phyloP scores from a whole-genome alignment of 2,329 filamentous ascomycete genomes.

The Raffaelea arxii region DNA sequence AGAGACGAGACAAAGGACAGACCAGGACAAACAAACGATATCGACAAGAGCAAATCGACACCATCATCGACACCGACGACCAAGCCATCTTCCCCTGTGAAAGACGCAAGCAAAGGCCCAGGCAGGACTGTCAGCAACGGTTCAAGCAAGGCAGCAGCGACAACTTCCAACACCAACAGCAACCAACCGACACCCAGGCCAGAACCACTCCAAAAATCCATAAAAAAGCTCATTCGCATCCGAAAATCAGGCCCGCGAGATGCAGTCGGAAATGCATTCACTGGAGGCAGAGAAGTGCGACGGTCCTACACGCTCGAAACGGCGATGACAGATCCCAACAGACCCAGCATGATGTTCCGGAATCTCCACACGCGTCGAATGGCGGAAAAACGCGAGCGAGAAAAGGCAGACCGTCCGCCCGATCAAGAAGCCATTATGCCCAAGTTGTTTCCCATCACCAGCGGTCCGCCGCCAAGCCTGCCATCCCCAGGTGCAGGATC shows the following conservation, averaged over 20 bases:
- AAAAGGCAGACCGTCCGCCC: slow-evolving; percentile 31
- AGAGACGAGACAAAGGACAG: too few species aligned
- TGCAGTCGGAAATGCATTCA: slow-evolving; percentile 33
- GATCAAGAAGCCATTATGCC: slow-evolving; percentile 19
- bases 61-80: too few species aligned
- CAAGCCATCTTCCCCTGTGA: slow-evolving; percentile 1
- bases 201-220: too few species aligned
- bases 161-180: too few species aligned
- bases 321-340: slow-evolving; percentile 29
- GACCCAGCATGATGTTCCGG: slow-evolving; percentile 29
- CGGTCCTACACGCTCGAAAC: slow-evolving; percentile 25
- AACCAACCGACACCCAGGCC: too few species aligned
- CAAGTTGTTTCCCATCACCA: slow-evolving; percentile 19
- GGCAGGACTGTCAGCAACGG: too few species aligned
- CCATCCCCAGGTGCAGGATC: neutral
- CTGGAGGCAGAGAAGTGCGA: slow-evolving; percentile 29
- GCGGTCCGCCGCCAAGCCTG: slow-evolving; percentile 12
- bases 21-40: too few species aligned
- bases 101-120: too few species aligned
- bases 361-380: slow-evolving; percentile 27
- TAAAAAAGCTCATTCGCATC: too few species aligned
- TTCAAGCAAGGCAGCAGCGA: too few species aligned
- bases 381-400: slow-evolving; percentile 31
- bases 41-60: too few species aligned
- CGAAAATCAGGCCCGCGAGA: slow-evolving; percentile 17